These are phyloP conservation scores for Calonectria pseudoreteaudii DNA, from an alignment of 2,329 filamentous ascomycete species.

Conservation along the genomic window DNA sequence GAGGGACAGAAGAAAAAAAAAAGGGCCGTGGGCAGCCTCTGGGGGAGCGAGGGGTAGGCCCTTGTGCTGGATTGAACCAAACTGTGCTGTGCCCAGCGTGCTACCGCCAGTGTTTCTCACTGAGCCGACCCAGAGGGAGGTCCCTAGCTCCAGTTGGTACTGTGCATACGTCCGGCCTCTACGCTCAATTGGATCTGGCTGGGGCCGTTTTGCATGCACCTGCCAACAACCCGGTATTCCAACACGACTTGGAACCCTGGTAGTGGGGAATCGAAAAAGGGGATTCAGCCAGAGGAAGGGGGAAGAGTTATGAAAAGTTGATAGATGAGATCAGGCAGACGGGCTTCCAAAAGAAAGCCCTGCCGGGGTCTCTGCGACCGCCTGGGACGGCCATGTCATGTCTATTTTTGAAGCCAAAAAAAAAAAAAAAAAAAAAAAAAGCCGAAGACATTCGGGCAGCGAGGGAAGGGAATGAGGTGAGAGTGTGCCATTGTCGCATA, in stretches of 20 bases:
- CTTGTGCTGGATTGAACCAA: slow-evolving; percentile 9
- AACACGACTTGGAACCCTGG: slow-evolving; percentile 5
- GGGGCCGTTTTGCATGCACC: slow-evolving; percentile 8
- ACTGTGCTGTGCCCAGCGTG: slow-evolving; percentile 2
- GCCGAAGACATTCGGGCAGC: background rate
- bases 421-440: background rate
- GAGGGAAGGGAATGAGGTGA: slow-evolving; percentile 12
- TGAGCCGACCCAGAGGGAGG: background rate
- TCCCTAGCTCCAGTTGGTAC: background rate
- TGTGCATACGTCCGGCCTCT: background rate
- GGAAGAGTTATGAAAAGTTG: background rate
- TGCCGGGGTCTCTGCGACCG: background rate
- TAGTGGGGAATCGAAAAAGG: slow-evolving; percentile 7
- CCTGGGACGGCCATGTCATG: background rate
- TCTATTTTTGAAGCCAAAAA: slow-evolving; percentile 4
- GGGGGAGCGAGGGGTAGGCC: slow-evolving; percentile 1
- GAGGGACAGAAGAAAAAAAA: slow-evolving; percentile 22
- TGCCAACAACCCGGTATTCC: background rate
- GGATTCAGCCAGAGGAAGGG: background rate
- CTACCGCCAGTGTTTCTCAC: slow-evolving; percentile 5
- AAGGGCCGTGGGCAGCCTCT: slow-evolving; percentile 4
- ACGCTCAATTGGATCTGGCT: slow-evolving; percentile 4
- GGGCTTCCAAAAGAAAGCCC: background rate
- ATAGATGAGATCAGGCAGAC: slow-evolving; percentile 3
- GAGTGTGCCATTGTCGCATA: background rate